These are phyloP conservation scores for Agaricales sp. DNA, from an alignment of 1,284 basidiomycete species.

Conservation along the genomic window DNA sequence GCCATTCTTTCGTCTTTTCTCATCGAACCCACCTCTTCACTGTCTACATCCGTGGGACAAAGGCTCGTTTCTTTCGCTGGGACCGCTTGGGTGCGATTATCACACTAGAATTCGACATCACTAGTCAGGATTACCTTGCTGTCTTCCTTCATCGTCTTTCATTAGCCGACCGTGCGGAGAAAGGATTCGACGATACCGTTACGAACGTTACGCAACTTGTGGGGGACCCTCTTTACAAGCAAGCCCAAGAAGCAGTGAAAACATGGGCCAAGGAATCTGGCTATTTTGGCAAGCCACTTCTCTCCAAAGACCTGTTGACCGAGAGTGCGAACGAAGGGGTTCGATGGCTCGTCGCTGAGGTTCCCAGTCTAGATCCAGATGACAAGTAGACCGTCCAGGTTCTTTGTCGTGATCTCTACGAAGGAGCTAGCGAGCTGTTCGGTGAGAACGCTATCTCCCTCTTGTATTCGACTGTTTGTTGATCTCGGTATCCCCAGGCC, in stretches of 20 bases:
- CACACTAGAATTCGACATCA: not conserved
- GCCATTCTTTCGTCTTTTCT: not conserved
- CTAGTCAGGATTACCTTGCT: not conserved
- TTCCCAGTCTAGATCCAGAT: not conserved
- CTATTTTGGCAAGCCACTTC: slow-evolving; percentile 27
- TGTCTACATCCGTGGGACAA: not conserved
- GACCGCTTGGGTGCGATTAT: not conserved
- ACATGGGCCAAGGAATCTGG: not conserved
- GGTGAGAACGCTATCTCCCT: not conserved
- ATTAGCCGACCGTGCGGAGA: not conserved
- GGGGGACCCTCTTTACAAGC: not conserved
- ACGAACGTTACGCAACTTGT: not conserved
- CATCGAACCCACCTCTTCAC: not conserved
- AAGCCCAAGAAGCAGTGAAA: not conserved
- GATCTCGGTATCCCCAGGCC: not conserved
- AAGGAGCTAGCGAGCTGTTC: not conserved
- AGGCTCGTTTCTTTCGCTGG: not conserved
- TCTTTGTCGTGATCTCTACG: not conserved
- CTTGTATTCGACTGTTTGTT: not conserved
- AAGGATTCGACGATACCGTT: not conserved
- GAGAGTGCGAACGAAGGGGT: not conserved
- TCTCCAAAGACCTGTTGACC: slow-evolving; percentile 32
- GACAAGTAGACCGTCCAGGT: not conserved
- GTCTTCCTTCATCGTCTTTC: not conserved
- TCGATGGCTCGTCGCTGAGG: not conserved